Evolutionary conservation across 2,329 filamentous ascomycete genomes (phyloP).

Genomic region (Verticillium albo-atrum): DNA sequence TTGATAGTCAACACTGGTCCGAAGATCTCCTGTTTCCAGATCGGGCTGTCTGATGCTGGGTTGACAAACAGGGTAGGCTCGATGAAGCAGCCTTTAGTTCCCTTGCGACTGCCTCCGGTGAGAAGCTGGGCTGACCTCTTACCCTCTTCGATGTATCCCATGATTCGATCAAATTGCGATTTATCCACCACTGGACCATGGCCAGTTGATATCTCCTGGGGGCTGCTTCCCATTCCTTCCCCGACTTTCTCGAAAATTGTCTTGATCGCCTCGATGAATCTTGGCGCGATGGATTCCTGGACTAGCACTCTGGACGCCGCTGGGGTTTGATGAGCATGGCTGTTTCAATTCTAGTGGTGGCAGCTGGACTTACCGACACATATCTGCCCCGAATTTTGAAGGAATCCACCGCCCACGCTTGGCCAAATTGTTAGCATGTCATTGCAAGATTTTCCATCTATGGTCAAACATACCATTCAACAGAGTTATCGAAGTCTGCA

Average conservation of each 20-base stretch:
- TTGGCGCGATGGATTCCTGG: constrained; percentile 4
- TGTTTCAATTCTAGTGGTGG: constrained; percentile 61
- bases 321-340: constrained; percentile 40
- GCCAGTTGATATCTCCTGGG: constrained; percentile 58
- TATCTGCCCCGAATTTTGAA: constrained; percentile 11
- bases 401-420: constrained; percentile 41
- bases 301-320: constrained; percentile 7
- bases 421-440: too few relatives aligned
- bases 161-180: constrained; percentile 32
- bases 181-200: constrained; percentile 58
- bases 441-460: too few relatives aligned
- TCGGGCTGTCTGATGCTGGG: constrained; percentile 18
- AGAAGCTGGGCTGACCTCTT: constrained; percentile 53
- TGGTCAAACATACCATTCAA: constrained; percentile 52
- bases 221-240: constrained; percentile 57
- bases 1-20: constrained; percentile 48
- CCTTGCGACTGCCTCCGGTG: constrained; percentile 46
- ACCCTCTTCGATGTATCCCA: constrained; percentile 39
- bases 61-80: constrained; percentile 22
- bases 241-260: constrained; percentile 53
- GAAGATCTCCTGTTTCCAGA: constrained; percentile 54
- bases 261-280: constrained; percentile 59
- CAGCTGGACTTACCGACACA: constrained; percentile 45
- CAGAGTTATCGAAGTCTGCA: constrained; percentile 49
- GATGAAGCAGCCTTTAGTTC: constrained; percentile 20